Evolutionary conservation across 1,284 basidiomycete species (phyloP).

Genomic region (Microbotryum lychnidis-dioicae): DNA sequence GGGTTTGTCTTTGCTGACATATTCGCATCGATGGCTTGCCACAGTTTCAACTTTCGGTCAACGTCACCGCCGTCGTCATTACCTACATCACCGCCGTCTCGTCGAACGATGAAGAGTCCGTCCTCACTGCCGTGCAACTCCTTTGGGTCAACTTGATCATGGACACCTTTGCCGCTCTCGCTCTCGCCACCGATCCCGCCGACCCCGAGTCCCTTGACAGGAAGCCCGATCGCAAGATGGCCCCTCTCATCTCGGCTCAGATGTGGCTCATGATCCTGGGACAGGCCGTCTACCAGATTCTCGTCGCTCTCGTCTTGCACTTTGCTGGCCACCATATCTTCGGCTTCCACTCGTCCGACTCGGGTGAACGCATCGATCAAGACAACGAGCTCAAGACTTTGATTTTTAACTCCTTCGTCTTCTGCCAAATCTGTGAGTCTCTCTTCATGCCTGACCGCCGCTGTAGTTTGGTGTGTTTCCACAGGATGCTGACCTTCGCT

Average conservation of each 20-base stretch:
- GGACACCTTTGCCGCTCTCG: slow-evolving; percentile 85
- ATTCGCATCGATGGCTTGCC: background rate
- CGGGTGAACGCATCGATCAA: slow-evolving; percentile 43
- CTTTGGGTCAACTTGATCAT: slow-evolving; percentile 82
- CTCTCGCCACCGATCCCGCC: slow-evolving; percentile 92
- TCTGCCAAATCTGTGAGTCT: slow-evolving; percentile 69
- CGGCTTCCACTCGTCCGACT: slow-evolving; percentile 42
- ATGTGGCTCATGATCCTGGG: slow-evolving; percentile 66
- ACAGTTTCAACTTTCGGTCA: slow-evolving; percentile 86
- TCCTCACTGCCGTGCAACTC: slow-evolving; percentile 86
- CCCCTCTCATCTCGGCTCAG: slow-evolving; percentile 79
- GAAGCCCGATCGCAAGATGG: slow-evolving; percentile 78
- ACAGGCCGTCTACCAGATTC: slow-evolving; percentile 82
- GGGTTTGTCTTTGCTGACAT: too few relatives aligned
- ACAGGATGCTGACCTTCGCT: background rate
- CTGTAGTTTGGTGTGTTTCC: background rate
- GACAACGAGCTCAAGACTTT: slow-evolving; percentile 64
- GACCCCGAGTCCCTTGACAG: slow-evolving; percentile 68
- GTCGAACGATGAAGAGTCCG: slow-evolving; percentile 66
- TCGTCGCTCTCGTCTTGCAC: slow-evolving; percentile 78
- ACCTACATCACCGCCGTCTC: slow-evolving; percentile 87
- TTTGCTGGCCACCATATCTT: slow-evolving; percentile 72
- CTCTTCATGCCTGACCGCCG: slow-evolving; percentile 21
- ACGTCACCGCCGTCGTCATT: slow-evolving; percentile 89
- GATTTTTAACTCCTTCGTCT: slow-evolving; percentile 95